phyloP scores from a whole-genome alignment of 2,329 filamentous ascomycete species.

The Beauveria varroae region DNA sequence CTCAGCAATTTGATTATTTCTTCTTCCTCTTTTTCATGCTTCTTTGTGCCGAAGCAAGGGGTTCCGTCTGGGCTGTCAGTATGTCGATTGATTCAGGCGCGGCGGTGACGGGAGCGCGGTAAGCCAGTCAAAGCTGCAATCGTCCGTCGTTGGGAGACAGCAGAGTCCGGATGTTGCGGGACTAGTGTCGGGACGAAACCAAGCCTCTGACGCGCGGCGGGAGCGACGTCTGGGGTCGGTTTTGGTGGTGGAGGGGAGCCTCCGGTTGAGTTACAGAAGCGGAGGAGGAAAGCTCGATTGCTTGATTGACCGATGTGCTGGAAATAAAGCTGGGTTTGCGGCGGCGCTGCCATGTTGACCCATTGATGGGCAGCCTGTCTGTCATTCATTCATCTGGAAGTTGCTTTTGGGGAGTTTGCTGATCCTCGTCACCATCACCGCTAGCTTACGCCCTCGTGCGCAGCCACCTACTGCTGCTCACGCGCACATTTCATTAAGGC shows the following conservation, averaged over 20 bases:
- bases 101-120: neutral
- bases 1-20: neutral
- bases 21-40: no score
- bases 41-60: no score
- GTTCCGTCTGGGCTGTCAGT: no score
- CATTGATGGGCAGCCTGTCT: neutral
- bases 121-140: neutral
- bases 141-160: neutral
- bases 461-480: neutral
- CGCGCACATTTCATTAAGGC: neutral
- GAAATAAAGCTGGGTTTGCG: neutral
- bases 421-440: neutral
- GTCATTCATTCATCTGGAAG: neutral
- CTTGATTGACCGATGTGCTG: neutral
- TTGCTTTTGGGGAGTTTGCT: neutral
- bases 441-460: neutral
- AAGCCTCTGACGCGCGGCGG: constrained; percentile 2
- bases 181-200: constrained; percentile 2
- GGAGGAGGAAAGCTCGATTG: neutral
- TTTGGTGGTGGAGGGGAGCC: neutral
- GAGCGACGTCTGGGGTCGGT: neutral
- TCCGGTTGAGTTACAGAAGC: neutral
- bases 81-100: no score
- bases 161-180: neutral
- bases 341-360: no score